A percentile compares a stretch with the other conserved stretches of the same genome.
Conservation (phyloP, 495 filamentous ascomycete genomes). For the Neurospora terricola region DNA sequence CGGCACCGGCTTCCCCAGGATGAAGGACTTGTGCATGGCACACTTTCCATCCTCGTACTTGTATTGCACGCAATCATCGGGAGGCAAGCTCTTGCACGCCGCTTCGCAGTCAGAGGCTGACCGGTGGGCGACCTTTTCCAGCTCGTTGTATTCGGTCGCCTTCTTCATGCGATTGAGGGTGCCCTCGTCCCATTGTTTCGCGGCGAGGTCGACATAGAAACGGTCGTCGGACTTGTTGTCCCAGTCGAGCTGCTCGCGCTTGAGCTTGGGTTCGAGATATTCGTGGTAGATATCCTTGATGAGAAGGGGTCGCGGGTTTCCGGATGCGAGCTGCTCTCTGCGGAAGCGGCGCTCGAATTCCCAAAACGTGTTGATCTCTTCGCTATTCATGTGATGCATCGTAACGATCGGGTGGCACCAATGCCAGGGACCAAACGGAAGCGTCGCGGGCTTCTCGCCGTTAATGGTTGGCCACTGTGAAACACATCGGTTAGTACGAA, state of each 20-base stretch:
- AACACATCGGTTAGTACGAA: constrained; percentile 2
- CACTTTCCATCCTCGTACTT: constrained; percentile 25
- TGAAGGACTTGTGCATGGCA: constrained; percentile 17
- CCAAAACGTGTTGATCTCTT: constrained; percentile 45
- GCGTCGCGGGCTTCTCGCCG: constrained; percentile 40
- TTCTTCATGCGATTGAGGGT: constrained; percentile 21
- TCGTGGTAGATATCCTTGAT: constrained; percentile 38
- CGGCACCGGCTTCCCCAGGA: constrained; percentile 23
- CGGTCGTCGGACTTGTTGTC: constrained; percentile 38
- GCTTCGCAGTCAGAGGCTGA: constrained; percentile 32
- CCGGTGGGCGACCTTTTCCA: constrained; percentile 28
- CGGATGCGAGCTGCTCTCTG: constrained; percentile 5
- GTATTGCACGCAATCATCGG: constrained; percentile 29
- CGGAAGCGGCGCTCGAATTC: constrained; percentile 35
- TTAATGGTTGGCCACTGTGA: constrained; percentile 47
- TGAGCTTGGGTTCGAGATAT: constrained; percentile 29
- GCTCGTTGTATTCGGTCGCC: constrained; percentile 15
- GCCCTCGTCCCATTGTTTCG: constrained; percentile 14
- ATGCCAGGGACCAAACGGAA: constrained; percentile 40
- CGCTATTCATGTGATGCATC: constrained; percentile 50
- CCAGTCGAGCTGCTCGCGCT: constrained; percentile 32
- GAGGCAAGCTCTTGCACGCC: constrained; percentile 28
- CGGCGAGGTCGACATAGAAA: constrained; percentile 23
- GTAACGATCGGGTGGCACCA: constrained; percentile 53
- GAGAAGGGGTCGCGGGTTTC: constrained; percentile 16